Evolutionary conservation across 106 monocot species (phyloP), one percentile per base, ranked within the genome.

Genomic region (Dendrobium huoshanense): DNA sequence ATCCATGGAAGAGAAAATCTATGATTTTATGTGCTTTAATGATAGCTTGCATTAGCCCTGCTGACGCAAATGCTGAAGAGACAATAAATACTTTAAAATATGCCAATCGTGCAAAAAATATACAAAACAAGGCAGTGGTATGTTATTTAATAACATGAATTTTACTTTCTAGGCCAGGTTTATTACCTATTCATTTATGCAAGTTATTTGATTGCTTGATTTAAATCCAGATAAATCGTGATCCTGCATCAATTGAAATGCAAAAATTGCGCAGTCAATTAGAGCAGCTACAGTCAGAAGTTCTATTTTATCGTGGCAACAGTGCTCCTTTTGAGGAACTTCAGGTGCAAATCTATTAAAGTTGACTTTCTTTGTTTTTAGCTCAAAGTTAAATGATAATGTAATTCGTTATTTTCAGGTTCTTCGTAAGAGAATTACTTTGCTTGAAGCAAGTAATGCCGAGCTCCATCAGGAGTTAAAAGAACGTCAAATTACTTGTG

Each of bases 61-160:
- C 95, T 75, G 99, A 99, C 79, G 85, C 88, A 70, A 99, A 99
- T 86, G 93, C 93, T 27, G 99, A 99, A 87, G 99, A 99, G 82
- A 99, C 99, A 25, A 91, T 99, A 40, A 99, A 99, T 59, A 99
- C 99, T 75, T 82, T 99, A 5, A 99, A 99, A 85, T 99, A 99
- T 89, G 99, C 99, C 2, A 99, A 99, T 78, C 93, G 99, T 72
- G 99, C 99, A 42, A 89, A 95, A 5, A 99, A 99, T 84, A 99
- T 99, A 37, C 95, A 93, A 77, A 99, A 99, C 44, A 99, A 99
- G 82, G 99, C 99, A 56, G 93, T 99, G 87, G 95, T 98, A 89
- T 83, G 90, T 77, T 81, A 1, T 54, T 37, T 22, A 29, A 77
- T 82, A 70, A 16, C 5, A 16, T 70, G 37, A 70, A 37, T 70